Base-by-base conservation (phyloP, 805 yeast species). In the Lipomyces yamadae region DNA sequence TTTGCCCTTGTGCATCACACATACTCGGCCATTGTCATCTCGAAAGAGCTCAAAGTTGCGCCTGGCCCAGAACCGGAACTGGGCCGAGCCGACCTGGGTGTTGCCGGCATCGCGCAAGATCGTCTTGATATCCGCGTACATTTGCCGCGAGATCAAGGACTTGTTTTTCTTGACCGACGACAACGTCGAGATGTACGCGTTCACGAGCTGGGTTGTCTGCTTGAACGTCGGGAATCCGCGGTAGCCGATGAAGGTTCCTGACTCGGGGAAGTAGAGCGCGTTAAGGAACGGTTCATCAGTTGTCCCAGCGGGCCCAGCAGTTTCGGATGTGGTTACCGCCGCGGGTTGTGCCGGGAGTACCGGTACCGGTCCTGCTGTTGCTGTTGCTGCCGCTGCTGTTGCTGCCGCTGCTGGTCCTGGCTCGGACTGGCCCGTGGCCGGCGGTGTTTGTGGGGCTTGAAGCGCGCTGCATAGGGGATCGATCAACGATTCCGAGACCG, bases 1-100 rank as follows among this genome's bases (percentile, higher is more conserved):
- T 32, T 55, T 60, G 35, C 56, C 60, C 50, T 67, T 63, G 59
- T 68, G 70, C 71, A 68, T 68, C 30, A 67, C 60, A 18, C 58
- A 59, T 24, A 30, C 48, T 11, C 3, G 8, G 4, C 56, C 55
- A 33, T 63, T 57, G 18, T 50, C 13, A 53, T 62, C 66, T 13
- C 45, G 15, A 39, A 56, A 67, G 54, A 68, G 56, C 29, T 62
- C 54, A 54, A 68, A 68, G 62, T 63, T 67, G 50, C 45, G 37
- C 13, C 58, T 39, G 11, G 70, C 71, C 71, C 71, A 68, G 61
- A 67, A 68, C 32, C 70, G 56, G 63, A 68, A 68, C 61, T 67
- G 70, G 6, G 70, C 57, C 29, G 63, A 56, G 18, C 67, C 57
- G 58, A 37, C 58, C 10, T 24, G 29, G 4, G 60, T 11, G 53